Conservation (phyloP, 1,284 basidiomycete genomes). For the Meripilus lineatus region DNA sequence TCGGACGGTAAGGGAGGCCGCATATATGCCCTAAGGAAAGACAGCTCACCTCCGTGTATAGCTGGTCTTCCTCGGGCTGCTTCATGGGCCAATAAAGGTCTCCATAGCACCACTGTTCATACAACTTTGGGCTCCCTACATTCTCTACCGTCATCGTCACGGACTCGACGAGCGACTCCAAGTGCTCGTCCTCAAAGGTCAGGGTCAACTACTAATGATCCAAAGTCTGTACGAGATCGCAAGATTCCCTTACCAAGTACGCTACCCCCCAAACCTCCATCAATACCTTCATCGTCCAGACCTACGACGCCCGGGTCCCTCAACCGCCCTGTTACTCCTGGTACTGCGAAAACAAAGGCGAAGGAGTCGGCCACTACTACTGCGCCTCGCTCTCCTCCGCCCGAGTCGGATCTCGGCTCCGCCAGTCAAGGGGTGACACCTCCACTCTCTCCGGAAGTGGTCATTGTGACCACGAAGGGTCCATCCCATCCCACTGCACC, state of each 20-base stretch:
- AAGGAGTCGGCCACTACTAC: slow-evolving; percentile 35
- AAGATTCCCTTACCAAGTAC: slow-evolving; percentile 36
- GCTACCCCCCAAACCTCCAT: slow-evolving; percentile 27
- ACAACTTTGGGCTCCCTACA: slow-evolving; percentile 24
- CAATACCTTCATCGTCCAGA: slow-evolving; percentile 57
- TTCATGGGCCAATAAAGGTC: slow-evolving; percentile 68
- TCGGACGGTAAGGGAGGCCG: slow-evolving; percentile 52
- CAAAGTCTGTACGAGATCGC: slow-evolving; percentile 33
- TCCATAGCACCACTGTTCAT: slow-evolving; percentile 24
- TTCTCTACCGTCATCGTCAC: slow-evolving; percentile 18
- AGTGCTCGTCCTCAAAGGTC: slow-evolving; percentile 23
- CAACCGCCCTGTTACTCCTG: slow-evolving; percentile 43
- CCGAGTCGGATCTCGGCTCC: slow-evolving; percentile 34
- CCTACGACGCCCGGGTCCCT: slow-evolving; percentile 50
- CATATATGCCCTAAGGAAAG: slow-evolving; percentile 18
- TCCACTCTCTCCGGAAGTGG: slow-evolving; percentile 13
- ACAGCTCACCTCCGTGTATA: slow-evolving; percentile 21
- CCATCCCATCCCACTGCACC: slow-evolving; percentile 9
- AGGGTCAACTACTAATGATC: slow-evolving; percentile 30
- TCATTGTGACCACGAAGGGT: slow-evolving; percentile 10
- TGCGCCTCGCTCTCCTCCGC: slow-evolving; percentile 43
- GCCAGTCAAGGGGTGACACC: slow-evolving; percentile 24
- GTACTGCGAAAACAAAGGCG: slow-evolving; percentile 36
- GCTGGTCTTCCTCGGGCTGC: slow-evolving; percentile 74
- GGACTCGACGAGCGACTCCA: slow-evolving; percentile 19